A percentile compares a stretch with the other conserved stretches of the same genome.
Conservation (phyloP, 352 stramenopile genomes). For the Phytophthora palmivora region DNA sequence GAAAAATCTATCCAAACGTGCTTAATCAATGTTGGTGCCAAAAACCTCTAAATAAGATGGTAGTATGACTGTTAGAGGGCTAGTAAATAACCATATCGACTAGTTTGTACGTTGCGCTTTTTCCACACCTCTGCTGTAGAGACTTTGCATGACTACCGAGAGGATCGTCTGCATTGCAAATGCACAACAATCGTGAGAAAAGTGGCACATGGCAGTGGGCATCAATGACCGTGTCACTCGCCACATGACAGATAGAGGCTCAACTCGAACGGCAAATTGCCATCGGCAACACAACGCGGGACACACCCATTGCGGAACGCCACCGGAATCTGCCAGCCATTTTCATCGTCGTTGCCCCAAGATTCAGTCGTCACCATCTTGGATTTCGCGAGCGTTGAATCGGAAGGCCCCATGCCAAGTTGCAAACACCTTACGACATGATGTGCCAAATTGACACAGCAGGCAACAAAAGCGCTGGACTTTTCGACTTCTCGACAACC, state of each 20-base stretch:
- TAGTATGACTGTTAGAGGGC: no score
- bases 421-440: neutral
- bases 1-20: neutral
- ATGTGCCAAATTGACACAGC: neutral
- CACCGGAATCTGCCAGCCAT: neutral
- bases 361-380: neutral
- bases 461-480: neutral
- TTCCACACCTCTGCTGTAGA: no score
- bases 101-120: no score
- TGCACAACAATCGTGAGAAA: no score
- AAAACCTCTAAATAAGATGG: no score
- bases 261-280: neutral
- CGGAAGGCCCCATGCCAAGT: neutral
- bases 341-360: neutral
- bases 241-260: neutral
- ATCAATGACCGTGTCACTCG: neutral
- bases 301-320: neutral
- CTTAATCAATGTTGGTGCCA: neutral
- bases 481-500: neutral
- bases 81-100: no score
- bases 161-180: no score
- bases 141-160: no score
- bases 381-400: neutral
- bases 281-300: neutral
- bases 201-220: neutral